Conservation (phyloP, 208 protist species). For the Herpetomonas samuelpessoai region DNA sequence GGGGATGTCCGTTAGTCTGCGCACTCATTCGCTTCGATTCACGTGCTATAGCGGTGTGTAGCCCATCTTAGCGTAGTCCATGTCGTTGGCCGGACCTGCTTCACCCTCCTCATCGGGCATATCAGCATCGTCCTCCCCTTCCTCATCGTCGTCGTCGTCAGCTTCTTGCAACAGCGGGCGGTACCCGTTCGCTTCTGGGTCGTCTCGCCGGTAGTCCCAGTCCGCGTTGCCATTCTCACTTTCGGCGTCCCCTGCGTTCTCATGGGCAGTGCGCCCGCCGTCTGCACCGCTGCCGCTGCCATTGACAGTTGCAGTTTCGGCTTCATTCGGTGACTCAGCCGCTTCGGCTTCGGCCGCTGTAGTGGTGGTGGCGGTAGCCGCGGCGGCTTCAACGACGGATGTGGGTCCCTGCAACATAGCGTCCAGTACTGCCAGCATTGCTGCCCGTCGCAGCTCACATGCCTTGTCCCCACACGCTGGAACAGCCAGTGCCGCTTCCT, state of each 20-base stretch:
- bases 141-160: slow-evolving; percentile 5
- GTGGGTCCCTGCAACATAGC: slow-evolving; percentile 21
- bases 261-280: no score
- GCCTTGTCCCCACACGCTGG: background rate
- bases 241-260: no score
- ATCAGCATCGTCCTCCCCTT: background rate
- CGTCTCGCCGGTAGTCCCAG: background rate
- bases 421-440: slow-evolving; percentile 20
- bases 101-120: slow-evolving; percentile 11
- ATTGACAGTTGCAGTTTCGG: no score
- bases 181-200: slow-evolving; percentile 12
- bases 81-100: slow-evolving; percentile 12
- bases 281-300: background rate
- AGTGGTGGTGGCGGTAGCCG: slow-evolving; percentile 4
- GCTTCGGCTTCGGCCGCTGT: background rate
- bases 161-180: slow-evolving; percentile 12
- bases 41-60: slow-evolving; percentile 24
- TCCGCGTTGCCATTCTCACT: background rate
- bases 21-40: no score
- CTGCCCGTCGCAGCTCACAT: background rate
- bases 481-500: background rate
- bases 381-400: slow-evolving; percentile 25
- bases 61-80: slow-evolving; percentile 20
- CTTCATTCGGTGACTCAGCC: no score
- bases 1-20: no score